phyloP scores from a whole-genome alignment of 2,329 filamentous ascomycete species.

The Ophiosphaerella herpotricha region DNA sequence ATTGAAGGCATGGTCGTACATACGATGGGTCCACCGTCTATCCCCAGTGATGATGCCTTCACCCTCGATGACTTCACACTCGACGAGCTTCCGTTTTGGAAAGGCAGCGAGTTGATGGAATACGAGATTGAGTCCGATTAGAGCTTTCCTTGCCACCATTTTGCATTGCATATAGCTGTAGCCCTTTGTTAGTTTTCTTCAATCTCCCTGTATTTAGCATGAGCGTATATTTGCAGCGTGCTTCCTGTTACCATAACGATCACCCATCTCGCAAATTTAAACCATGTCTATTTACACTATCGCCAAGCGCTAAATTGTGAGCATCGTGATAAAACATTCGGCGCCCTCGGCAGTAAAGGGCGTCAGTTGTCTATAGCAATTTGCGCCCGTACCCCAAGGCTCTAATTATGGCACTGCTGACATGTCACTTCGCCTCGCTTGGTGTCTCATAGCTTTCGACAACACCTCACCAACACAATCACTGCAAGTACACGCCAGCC shows the following conservation, averaged over 20 bases:
- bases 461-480: conserved; percentile 6
- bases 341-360: neutral
- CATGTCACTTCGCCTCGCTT: conserved; percentile 17
- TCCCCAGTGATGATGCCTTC: conserved; percentile 46
- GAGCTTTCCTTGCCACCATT: neutral
- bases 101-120: conserved; percentile 33
- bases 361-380: conserved; percentile 4
- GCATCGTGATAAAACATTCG: neutral
- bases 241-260: conserved; percentile 8
- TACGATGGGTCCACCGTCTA: conserved; percentile 41
- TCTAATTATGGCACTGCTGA: conserved; percentile 37
- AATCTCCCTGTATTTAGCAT: conserved; percentile 6
- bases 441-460: conserved; percentile 6
- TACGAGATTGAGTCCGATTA: conserved; percentile 32
- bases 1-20: conserved; percentile 37
- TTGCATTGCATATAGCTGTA: neutral
- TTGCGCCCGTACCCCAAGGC: conserved; percentile 1
- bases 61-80: conserved; percentile 36
- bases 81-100: conserved; percentile 46
- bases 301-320: neutral
- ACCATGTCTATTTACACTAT: conserved; percentile 11
- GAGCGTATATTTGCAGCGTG: conserved; percentile 14
- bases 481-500: neutral
- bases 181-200: neutral
- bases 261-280: conserved; percentile 10